Evolutionary conservation across 2,329 filamentous ascomycete genomes (phyloP).

Genomic region (Xylaria digitata): DNA sequence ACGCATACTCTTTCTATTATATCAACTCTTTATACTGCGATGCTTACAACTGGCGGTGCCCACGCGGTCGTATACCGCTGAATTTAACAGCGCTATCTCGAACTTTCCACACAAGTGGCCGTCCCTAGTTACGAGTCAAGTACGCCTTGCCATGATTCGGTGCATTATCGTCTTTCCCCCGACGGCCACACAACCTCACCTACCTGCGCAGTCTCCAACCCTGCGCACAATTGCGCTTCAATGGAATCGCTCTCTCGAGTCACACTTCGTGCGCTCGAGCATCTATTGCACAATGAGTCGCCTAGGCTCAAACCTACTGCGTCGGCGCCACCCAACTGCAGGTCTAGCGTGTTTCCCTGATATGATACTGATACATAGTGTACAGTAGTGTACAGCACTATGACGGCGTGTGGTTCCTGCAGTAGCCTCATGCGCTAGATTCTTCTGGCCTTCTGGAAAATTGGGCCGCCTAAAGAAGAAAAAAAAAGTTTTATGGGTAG

Average conservation of each 20-base stretch:
- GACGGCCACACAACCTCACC: neutral
- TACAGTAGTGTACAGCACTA: constrained; percentile 4
- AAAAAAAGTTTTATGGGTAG: constrained; percentile 6
- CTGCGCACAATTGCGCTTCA: neutral
- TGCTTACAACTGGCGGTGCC: neutral
- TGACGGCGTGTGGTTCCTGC: constrained; percentile 34
- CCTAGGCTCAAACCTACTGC: neutral
- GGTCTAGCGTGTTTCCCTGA: neutral
- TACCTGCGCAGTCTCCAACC: too few relatives aligned
- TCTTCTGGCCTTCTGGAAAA: constrained; percentile 27
- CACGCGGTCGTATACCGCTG: constrained; percentile 3
- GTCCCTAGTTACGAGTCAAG: constrained; percentile 25
- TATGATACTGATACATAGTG: neutral
- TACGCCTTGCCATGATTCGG: neutral
- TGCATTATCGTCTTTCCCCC: constrained; percentile 2
- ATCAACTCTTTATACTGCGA: neutral
- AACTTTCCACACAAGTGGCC: constrained; percentile 5
- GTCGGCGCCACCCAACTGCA: constrained; percentile 11
- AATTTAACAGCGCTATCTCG: neutral
- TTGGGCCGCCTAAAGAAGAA: constrained; percentile 4
- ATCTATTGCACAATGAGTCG: too few relatives aligned
- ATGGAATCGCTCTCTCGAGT: neutral
- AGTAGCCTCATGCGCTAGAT: constrained; percentile 33
- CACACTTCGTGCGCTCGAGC: neutral
- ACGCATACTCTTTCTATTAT: neutral